Base-by-base conservation (phyloP, 2,329 filamentous ascomycete genomes). In the Emergomyces orientalis region DNA sequence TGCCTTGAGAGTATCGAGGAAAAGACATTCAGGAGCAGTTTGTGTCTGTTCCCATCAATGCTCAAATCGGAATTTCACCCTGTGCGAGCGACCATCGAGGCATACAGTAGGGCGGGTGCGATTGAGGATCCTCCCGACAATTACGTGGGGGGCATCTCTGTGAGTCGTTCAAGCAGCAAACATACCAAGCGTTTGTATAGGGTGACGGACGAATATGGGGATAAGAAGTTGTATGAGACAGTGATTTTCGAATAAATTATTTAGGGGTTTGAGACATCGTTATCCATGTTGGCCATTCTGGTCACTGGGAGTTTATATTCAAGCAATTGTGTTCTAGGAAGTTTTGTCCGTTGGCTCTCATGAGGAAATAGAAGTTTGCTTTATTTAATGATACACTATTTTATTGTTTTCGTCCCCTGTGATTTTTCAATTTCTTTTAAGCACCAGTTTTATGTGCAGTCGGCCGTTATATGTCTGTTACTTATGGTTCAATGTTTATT, bases 61-160 rank as follows among this genome's bases (percentile, higher is more conserved):
- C 39, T 59, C 0, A 59, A 59, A 41, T 45, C 56, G 14, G 39
- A 59, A 32, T 47, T 59, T 47, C 56, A 59, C 25, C 17, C 56
- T 25, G 39, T 59, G 9, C 56, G 56, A 19, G 56, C 56, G 14
- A 59, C 56, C 27, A 45, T 45, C 3, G 56, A 59, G 27, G 56
- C 56, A 4, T 59, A 59, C 22, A 59, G 56, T n/a, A 3, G 7
- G 2, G 37, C 22, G 6, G 56, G 41, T 11, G 9, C 32, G 41
- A 47, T 59, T 47, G 17, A 30, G n/a, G n/a, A 22, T 9, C 55
- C 32, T 41, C 22, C 11, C 0, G 41, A 17, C 8, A 45, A 25
- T 30, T 59, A 45, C 27, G 17, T 59, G 7, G 56, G 56, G 14
- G 56, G 56, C 9, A 22, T 59, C 41, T n/a, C 14, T 34, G 56